Base-by-base conservation (phyloP, 2,329 filamentous ascomycete species). In the Beauveria australis region DNA sequence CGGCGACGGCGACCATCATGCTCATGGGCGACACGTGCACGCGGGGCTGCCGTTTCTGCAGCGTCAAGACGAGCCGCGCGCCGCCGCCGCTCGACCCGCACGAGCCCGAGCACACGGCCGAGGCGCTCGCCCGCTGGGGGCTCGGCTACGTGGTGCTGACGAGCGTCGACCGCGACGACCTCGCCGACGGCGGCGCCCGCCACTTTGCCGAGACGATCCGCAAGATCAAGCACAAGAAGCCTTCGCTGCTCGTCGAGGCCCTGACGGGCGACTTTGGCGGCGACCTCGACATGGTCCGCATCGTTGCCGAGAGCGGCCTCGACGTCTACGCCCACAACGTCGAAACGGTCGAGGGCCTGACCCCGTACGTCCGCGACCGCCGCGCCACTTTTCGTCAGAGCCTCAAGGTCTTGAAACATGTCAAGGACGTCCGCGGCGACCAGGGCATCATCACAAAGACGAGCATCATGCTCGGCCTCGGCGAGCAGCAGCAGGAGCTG, bases 1-100 rank as follows among this genome's bases (percentile, higher is more conserved):
- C 91, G 28, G 94, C 94, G 5, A 99, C 94, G 37, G 94, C 94
- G 2, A 99, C 94, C 12, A 97, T 99, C 75, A 99, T 99, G 94
- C 79, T 99, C 53, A 97, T 97, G 92, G 94, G 94, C 65, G 94
- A 99, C 74, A 97, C 93, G 9, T 99, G 94, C 76, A 99, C 94
- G 19, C 84, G 94, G 63, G 94, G 93, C 19, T 99, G 94, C 76
- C 86, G 94, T 58, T 99, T 99, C 80, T 99, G 94, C 81, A 91
- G 88, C 66, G 94, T 99, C 57, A 97, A 97, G 81, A 99, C 94
- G 3, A 87, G 79, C 62, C 86, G 89, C 48, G 77, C 79, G 1
- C 87, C 91, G 14, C 77, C 87, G 47, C 90, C 94, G 12, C 82
- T 99, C 54, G 94, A 99, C 72, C 89, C 91, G 2, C 93, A 97